A percentile compares a stretch with the other conserved stretches of the same genome.
phyloP scores from a whole-genome alignment of 1,284 basidiomycete species.

The Ceratorhiza oryzae-sativae region DNA sequence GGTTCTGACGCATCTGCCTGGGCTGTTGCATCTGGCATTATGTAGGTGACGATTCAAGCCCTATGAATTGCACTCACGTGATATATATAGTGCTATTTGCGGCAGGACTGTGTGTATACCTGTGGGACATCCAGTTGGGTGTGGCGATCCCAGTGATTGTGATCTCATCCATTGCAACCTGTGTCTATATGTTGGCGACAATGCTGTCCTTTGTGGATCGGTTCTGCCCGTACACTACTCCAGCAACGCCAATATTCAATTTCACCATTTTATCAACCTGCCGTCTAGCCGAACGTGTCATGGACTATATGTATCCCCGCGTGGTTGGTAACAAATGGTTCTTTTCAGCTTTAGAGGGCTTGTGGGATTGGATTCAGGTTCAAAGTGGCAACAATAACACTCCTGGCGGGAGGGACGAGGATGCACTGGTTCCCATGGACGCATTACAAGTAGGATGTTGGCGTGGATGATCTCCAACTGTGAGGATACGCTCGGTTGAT shows the following conservation, averaged over 20 bases:
- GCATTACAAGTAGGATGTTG: not conserved
- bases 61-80: too few relatives aligned
- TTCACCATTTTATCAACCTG: too few relatives aligned
- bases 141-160: not conserved
- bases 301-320: too few relatives aligned
- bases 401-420: too few relatives aligned
- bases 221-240: constrained; percentile 12
- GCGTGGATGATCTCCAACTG: constrained; percentile 4
- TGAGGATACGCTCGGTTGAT: constrained; percentile 12
- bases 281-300: too few relatives aligned
- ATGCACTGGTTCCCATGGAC: not conserved
- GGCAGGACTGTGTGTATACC: not conserved
- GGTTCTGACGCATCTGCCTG: constrained; percentile 2
- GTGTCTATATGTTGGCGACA: not conserved
- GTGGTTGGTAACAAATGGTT: too few relatives aligned
- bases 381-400: too few relatives aligned
- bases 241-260: not conserved
- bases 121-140: not conserved
- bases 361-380: too few relatives aligned
- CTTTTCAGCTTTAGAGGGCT: too few relatives aligned
- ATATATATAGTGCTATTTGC: constrained; percentile 25
- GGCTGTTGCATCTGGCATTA: constrained; percentile 9
- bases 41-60: not conserved
- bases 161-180: not conserved
- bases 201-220: not conserved